Conservation (phyloP, 2,329 filamentous ascomycete genomes). For the Ophiostoma pallidulum region DNA sequence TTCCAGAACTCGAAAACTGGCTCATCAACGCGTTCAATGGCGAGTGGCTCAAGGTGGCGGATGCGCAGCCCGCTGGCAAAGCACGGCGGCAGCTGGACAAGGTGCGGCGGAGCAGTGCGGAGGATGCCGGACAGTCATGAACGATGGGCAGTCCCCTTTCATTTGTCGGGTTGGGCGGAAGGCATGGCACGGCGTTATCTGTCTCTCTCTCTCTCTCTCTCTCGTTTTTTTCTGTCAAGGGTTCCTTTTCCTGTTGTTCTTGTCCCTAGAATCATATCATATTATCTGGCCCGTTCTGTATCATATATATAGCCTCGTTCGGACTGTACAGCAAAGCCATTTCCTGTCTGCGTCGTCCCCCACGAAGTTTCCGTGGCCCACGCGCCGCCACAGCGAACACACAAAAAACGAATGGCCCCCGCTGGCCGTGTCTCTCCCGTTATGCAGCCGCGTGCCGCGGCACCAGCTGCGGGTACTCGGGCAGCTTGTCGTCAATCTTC, state of each 20-base stretch:
- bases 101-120: not conserved
- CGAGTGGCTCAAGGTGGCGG: slow-evolving; percentile 63
- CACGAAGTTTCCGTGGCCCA: too few relatives aligned
- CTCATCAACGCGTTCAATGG: slow-evolving; percentile 96
- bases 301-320: too few relatives aligned
- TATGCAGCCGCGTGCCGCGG: not conserved
- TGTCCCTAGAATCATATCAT: too few relatives aligned
- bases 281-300: too few relatives aligned
- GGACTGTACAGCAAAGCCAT: too few relatives aligned
- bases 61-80: slow-evolving; percentile 37
- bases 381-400: too few relatives aligned
- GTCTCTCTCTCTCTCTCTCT: not conserved
- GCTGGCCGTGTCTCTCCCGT: not conserved
- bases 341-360: too few relatives aligned
- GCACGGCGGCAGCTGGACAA: slow-evolving; percentile 1
- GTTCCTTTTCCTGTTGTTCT: too few relatives aligned
- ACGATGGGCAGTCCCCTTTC: too few relatives aligned
- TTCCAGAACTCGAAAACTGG: slow-evolving; percentile 72
- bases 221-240: not conserved
- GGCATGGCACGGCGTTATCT: slow-evolving; percentile 2
- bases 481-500: slow-evolving; percentile 34
- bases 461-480: slow-evolving; percentile 21
- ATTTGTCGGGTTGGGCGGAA: too few relatives aligned
- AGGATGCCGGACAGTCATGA: too few relatives aligned
- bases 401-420: too few relatives aligned